phyloP scores from a whole-genome alignment of 371 early-diverging fungal species.

The Mycotypha africana region DNA sequence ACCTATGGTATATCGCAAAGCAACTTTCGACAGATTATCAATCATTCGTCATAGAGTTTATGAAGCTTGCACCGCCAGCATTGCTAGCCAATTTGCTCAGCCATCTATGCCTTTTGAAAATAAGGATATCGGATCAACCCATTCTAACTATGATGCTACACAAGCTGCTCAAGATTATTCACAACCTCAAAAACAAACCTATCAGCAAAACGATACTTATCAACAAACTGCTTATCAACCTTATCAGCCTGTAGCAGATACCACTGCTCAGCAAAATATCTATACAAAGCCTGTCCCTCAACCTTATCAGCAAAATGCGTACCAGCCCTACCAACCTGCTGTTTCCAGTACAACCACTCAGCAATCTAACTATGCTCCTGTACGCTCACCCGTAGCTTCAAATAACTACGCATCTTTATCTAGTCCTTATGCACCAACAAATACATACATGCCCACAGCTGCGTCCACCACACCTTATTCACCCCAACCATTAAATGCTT shows the following conservation, averaged over 20 bases:
- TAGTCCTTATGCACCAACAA: constrained; percentile 20
- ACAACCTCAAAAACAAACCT: constrained; percentile 6
- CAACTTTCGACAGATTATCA: constrained; percentile 38
- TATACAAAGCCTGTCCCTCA: not conserved
- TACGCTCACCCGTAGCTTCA: constrained; percentile 3
- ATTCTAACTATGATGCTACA: no score
- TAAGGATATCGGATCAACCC: constrained; percentile 42
- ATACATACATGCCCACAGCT: constrained; percentile 1
- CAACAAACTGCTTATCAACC: constrained; percentile 4
- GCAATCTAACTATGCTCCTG: constrained; percentile 5
- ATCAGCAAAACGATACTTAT: constrained; percentile 5
- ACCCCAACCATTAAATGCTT: not conserved
- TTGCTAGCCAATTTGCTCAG: constrained; percentile 28
- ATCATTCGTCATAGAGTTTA: constrained; percentile 76
- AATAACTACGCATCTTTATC: constrained; percentile 11
- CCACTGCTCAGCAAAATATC: not conserved
- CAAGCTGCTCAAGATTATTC: constrained; percentile 5
- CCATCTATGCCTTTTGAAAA: constrained; percentile 67
- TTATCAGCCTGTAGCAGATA: no score
- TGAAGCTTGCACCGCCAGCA: constrained; percentile 48
- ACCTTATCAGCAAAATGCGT: constrained; percentile 1
- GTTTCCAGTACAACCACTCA: not conserved
- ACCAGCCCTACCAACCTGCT: constrained; percentile 4
- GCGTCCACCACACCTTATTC: constrained; percentile 1
- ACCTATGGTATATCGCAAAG: constrained; percentile 61